Evolutionary conservation across 2,329 filamentous ascomycete species (phyloP).

Genomic region (Arthrobotrys sphaeroides): DNA sequence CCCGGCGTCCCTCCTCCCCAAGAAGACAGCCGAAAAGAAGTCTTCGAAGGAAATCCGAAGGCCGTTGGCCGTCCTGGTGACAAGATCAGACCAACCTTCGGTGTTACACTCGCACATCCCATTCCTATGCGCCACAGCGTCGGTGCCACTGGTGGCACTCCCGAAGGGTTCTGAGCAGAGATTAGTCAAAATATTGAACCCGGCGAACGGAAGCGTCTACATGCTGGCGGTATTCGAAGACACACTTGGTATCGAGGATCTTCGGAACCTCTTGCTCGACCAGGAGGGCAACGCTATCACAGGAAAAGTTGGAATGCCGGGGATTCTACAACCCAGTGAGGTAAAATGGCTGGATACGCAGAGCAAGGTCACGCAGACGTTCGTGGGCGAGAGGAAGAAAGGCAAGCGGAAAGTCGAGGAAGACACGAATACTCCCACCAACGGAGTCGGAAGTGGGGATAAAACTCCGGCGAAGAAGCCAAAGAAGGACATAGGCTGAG

Average conservation of each 20-base stretch:
- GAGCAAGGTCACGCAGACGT: constrained; percentile 20
- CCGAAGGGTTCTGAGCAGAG: constrained; percentile 70
- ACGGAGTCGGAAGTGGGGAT: not conserved
- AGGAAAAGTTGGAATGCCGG: constrained; percentile 29
- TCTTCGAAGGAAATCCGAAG: constrained; percentile 48
- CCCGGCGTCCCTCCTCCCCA: constrained; percentile 1
- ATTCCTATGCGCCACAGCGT: constrained; percentile 67
- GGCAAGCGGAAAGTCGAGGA: constrained; percentile 3
- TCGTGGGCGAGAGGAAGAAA: constrained; percentile 23
- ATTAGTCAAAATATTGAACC: constrained; percentile 66
- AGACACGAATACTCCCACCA: not conserved
- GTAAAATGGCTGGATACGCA: constrained; percentile 28
- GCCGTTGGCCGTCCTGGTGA: constrained; percentile 67
- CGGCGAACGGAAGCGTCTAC: constrained; percentile 62
- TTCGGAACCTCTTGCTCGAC: not conserved
- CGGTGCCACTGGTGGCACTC: constrained; percentile 69
- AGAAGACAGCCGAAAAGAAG: not conserved
- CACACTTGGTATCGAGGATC: not conserved
- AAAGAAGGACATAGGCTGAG: constrained; percentile 12
- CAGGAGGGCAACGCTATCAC: not conserved
- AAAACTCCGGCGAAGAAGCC: constrained; percentile 5
- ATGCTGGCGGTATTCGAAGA: constrained; percentile 12
- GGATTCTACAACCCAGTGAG: not conserved
- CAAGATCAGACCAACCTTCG: constrained; percentile 67
- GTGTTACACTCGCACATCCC: constrained; percentile 71